Evolutionary conservation across 1,284 basidiomycete genomes (phyloP).

Genomic region (Ceratobasidium sp.): DNA sequence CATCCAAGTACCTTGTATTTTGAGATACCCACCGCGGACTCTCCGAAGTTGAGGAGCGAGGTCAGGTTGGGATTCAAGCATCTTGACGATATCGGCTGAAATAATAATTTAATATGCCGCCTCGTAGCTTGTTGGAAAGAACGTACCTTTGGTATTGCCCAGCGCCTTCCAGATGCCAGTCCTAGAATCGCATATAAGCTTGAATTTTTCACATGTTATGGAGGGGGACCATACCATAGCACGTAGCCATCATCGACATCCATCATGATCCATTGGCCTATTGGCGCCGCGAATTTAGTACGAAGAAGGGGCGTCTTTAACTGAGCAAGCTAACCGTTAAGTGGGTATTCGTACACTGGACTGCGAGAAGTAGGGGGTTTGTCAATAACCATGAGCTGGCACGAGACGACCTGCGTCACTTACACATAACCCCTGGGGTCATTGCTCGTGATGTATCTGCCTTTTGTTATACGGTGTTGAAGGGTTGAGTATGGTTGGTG

Average conservation of each 20-base stretch:
- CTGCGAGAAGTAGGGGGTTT: constrained; percentile 51
- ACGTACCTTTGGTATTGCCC: constrained; percentile 79
- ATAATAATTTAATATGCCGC: constrained; percentile 42
- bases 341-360: constrained; percentile 83
- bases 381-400: constrained; percentile 19
- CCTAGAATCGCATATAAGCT: constrained; percentile 61
- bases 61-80: constrained; percentile 85
- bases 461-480: constrained; percentile 79
- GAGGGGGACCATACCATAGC: constrained; percentile 35
- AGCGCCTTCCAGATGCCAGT: constrained; percentile 88
- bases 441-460: constrained; percentile 82
- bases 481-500: constrained; percentile 77
- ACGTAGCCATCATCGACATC: constrained; percentile 85
- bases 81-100: constrained; percentile 83
- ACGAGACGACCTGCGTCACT: constrained; percentile 46
- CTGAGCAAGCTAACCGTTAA: constrained; percentile 57
- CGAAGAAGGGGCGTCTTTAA: not conserved
- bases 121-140: constrained; percentile 26
- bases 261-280: constrained; percentile 86
- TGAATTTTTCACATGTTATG: not conserved
- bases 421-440: constrained; percentile 86
- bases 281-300: constrained; percentile 1
- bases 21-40: constrained; percentile 82
- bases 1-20: constrained; percentile 90
- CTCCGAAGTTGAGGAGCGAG: constrained; percentile 76